Percentiles rank a stretch among this genome's conserved stretches.
Evolutionary conservation across 2,329 filamentous ascomycete genomes (phyloP).

Genomic region (Pestalotiopsis sp.): DNA sequence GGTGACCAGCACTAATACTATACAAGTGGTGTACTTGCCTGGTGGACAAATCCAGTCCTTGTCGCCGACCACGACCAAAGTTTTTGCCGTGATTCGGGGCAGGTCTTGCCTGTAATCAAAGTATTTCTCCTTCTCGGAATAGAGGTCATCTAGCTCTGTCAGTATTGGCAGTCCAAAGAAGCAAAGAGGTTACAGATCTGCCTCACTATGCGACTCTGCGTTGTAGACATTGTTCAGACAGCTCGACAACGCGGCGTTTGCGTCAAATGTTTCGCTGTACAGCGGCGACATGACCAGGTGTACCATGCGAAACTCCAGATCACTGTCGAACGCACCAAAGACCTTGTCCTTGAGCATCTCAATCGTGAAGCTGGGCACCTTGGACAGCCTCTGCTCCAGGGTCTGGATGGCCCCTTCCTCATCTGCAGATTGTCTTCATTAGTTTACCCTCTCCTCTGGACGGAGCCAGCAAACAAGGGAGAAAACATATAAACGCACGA

Average conservation of each 20-base stretch:
- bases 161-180: not conserved
- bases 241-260: constrained; percentile 32
- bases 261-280: constrained; percentile 37
- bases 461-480: not conserved
- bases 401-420: constrained; percentile 35
- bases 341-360: constrained; percentile 40
- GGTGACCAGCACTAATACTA: not conserved
- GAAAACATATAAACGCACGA: constrained; percentile 25
- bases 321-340: constrained; percentile 38
- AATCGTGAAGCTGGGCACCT: constrained; percentile 37
- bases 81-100: constrained; percentile 32
- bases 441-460: not conserved
- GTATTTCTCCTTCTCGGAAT: constrained; percentile 37
- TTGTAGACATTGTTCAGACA: constrained; percentile 34
- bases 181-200: not conserved
- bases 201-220: constrained; percentile 38
- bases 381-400: constrained; percentile 32
- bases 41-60: constrained; percentile 43
- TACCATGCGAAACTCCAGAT: constrained; percentile 39
- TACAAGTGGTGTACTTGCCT: constrained; percentile 20
- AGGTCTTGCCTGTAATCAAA: constrained; percentile 38
- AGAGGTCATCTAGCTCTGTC: constrained; percentile 32
- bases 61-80: constrained; percentile 38
- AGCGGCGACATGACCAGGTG: constrained; percentile 39
- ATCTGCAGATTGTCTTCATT: constrained; percentile 22